Conservation (phyloP, 2,329 filamentous ascomycete genomes). For the Colletotrichum lupini region DNA sequence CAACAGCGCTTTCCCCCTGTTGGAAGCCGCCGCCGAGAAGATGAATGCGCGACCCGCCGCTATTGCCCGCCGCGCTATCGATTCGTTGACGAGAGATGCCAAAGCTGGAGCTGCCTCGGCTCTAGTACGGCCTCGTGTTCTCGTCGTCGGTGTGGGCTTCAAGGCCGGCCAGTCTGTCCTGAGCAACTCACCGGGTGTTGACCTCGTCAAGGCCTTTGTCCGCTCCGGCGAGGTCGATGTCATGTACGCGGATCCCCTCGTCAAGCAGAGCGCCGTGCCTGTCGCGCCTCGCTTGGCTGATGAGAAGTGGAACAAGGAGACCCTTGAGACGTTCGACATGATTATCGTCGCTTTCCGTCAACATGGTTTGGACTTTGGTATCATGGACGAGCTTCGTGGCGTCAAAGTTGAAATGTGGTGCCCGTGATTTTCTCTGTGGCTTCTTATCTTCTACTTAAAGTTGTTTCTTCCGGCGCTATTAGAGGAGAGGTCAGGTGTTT, state of each 20-base stretch:
- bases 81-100: background rate
- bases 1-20: constrained; percentile 49
- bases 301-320: constrained; percentile 40
- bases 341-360: constrained; percentile 46
- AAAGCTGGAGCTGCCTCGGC: background rate
- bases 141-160: constrained; percentile 49
- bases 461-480: background rate
- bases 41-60: constrained; percentile 46
- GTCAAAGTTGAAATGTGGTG: constrained; percentile 42
- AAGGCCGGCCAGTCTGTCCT: constrained; percentile 48
- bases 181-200: constrained; percentile 46
- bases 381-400: constrained; percentile 36
- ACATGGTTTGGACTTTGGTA: constrained; percentile 41
- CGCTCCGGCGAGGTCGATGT: constrained; percentile 41
- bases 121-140: constrained; percentile 39
- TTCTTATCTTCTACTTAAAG: background rate
- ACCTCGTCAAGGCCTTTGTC: constrained; percentile 39
- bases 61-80: constrained; percentile 38
- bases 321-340: constrained; percentile 42
- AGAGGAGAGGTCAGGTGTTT: no score
- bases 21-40: constrained; percentile 47
- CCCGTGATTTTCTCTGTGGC: background rate
- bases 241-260: constrained; percentile 45
- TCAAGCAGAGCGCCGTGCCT: constrained; percentile 42
- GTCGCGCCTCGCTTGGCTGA: constrained; percentile 42